A percentile compares a stretch with the other conserved stretches of the same genome.
Evolutionary conservation across 495 filamentous ascomycete genomes (phyloP).

Genomic region (Talaromyces stipitatus): DNA sequence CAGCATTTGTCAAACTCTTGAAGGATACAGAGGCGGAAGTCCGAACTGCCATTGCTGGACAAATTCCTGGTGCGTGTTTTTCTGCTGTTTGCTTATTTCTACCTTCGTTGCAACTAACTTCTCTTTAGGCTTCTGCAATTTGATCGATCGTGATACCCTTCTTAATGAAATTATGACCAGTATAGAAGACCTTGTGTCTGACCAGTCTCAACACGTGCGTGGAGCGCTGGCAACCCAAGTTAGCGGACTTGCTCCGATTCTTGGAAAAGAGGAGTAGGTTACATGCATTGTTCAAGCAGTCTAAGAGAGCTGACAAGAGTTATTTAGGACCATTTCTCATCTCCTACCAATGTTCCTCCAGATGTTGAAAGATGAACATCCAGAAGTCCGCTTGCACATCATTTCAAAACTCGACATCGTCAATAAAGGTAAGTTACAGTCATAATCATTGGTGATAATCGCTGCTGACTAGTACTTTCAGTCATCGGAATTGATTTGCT

Average conservation of each 20-base stretch:
- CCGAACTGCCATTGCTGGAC: slow-evolving; percentile 90
- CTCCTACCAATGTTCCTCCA: slow-evolving; percentile 98
- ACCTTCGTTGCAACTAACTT: slow-evolving; percentile 12
- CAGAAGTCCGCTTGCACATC: slow-evolving; percentile 94
- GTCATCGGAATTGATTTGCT: slow-evolving; percentile 97
- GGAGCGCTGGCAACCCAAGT: slow-evolving; percentile 95
- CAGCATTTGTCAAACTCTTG: slow-evolving; percentile 92
- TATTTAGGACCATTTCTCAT: slow-evolving; percentile 78
- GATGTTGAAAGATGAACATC: slow-evolving; percentile 99
- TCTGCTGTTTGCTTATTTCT: slow-evolving; percentile 1
- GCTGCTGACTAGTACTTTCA: slow-evolving; percentile 24
- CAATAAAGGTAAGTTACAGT: slow-evolving; percentile 66
- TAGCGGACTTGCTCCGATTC: slow-evolving; percentile 90
- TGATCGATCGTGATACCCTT: slow-evolving; percentile 79
- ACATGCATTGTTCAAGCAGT: not conserved
- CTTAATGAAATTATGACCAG: slow-evolving; percentile 96
- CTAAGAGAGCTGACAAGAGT: slow-evolving; percentile 11
- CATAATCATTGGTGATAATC: not conserved
- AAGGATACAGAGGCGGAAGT: slow-evolving; percentile 98
- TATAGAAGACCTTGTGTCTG: slow-evolving; percentile 91
- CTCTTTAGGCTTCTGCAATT: slow-evolving; percentile 72
- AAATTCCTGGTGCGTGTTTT: slow-evolving; percentile 72
- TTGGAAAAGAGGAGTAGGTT: slow-evolving; percentile 94
- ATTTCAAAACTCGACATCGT: slow-evolving; percentile 97
- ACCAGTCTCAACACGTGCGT: slow-evolving; percentile 93